Percentiles rank a stretch among this genome's conserved stretches.
phyloP scores from a whole-genome alignment of 768 basidiomycete species.

The Pisolithus sp. region DNA sequence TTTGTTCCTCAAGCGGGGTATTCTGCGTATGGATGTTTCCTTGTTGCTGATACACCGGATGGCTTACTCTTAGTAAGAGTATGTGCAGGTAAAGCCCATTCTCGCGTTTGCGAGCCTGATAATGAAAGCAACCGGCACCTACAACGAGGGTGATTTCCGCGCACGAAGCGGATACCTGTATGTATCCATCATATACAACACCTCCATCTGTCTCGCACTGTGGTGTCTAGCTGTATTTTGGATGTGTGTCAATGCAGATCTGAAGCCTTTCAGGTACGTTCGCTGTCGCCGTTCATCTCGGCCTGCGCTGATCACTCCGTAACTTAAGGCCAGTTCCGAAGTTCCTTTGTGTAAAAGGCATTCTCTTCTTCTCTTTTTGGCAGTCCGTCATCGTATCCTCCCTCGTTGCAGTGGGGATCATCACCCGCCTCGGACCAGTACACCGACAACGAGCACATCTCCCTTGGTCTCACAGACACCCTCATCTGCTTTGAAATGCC shows the following conservation, averaged over 20 bases:
- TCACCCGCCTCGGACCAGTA: slow-evolving; percentile 81
- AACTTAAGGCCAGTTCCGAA: slow-evolving; percentile 81
- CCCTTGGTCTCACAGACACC: slow-evolving; percentile 82
- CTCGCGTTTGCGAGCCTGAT: slow-evolving; percentile 80
- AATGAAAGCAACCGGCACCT: slow-evolving; percentile 81
- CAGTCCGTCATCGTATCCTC: slow-evolving; percentile 82
- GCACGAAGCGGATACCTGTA: slow-evolving; percentile 88
- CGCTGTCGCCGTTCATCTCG: background rate
- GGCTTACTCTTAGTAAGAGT: slow-evolving; percentile 52
- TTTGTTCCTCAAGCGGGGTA: slow-evolving; percentile 89
- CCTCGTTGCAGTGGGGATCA: slow-evolving; percentile 75
- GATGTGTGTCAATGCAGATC: slow-evolving; percentile 84
- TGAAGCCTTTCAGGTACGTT: slow-evolving; percentile 79
- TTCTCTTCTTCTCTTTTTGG: slow-evolving; percentile 99
- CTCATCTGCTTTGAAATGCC: slow-evolving; percentile 98
- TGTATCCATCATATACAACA: slow-evolving; percentile 79
- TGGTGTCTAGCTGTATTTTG: slow-evolving; percentile 97
- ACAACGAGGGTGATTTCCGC: slow-evolving; percentile 83
- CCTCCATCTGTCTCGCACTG: slow-evolving; percentile 70
- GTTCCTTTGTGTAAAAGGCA: slow-evolving; percentile 97
- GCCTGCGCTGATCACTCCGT: background rate
- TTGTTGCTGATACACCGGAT: background rate
- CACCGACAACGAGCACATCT: slow-evolving; percentile 83
- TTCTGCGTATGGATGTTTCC: slow-evolving; percentile 58
- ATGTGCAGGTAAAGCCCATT: slow-evolving; percentile 93